Percentiles rank a stretch among this genome's conserved stretches.
These are phyloP conservation scores for Iodosphaeria phyllophila DNA, from an alignment of 2,329 filamentous ascomycete genomes.

Conservation along the genomic window DNA sequence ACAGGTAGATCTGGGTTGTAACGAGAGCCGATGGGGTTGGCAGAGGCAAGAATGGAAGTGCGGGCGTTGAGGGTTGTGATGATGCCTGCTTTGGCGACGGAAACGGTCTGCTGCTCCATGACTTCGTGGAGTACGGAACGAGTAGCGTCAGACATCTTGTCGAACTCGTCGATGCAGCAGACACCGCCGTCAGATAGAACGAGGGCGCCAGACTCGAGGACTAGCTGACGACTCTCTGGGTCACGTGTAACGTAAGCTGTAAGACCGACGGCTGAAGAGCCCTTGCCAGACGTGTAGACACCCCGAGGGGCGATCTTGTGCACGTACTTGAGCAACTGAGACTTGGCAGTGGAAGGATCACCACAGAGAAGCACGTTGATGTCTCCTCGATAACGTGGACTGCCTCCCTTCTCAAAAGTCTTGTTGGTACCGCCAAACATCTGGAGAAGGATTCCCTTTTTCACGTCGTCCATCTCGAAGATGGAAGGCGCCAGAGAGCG, in stretches of 20 bases:
- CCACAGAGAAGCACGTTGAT: slow-evolving; percentile 95
- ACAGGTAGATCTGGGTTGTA: slow-evolving; percentile 94
- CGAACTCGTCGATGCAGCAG: slow-evolving; percentile 72
- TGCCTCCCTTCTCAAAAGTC: slow-evolving; percentile 89
- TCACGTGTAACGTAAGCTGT: slow-evolving; percentile 69
- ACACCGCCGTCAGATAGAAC: slow-evolving; percentile 68
- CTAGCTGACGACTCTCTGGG: slow-evolving; percentile 61
- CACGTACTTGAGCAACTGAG: slow-evolving; percentile 82
- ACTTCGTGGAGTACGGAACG: slow-evolving; percentile 72
- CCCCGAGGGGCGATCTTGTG: slow-evolving; percentile 91
- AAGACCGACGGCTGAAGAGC: slow-evolving; percentile 64
- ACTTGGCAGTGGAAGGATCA: slow-evolving; percentile 93
- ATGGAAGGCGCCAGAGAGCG: slow-evolving; percentile 86
- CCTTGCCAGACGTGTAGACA: slow-evolving; percentile 67
- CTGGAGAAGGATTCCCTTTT: slow-evolving; percentile 93
- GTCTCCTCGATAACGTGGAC: slow-evolving; percentile 87
- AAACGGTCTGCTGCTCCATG: slow-evolving; percentile 77
- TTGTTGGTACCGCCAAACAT: slow-evolving; percentile 97
- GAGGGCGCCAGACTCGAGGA: slow-evolving; percentile 62
- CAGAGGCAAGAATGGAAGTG: slow-evolving; percentile 88
- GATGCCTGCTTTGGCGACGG: slow-evolving; percentile 79
- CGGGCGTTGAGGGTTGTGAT: slow-evolving; percentile 92
- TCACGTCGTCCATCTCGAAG: slow-evolving; percentile 96
- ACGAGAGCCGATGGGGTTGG: slow-evolving; percentile 93
- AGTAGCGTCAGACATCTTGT: slow-evolving; percentile 69